phyloP scores from a whole-genome alignment of 164 flowering plant genomes.

The Magnolia officinalis region DNA sequence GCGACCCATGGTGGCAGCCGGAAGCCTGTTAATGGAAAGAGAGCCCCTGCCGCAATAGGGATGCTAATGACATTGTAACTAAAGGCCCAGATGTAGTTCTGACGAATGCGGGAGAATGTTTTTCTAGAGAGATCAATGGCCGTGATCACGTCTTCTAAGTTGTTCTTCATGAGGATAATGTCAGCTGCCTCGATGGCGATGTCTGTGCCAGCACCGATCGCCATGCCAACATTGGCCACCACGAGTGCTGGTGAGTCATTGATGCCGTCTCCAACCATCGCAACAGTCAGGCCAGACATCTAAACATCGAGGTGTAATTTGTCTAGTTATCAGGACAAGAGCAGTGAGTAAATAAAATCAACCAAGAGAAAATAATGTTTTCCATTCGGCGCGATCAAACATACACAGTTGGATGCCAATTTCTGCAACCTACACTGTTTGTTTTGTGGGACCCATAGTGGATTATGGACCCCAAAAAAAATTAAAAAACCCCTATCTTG shows the following conservation, averaged over 20 bases:
- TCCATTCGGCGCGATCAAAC: too few species aligned
- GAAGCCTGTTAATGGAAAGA: constrained; percentile 53
- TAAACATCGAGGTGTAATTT: constrained; percentile 10
- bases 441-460: too few species aligned
- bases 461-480: too few species aligned
- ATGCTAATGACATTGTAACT: constrained; percentile 67
- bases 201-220: constrained; percentile 82
- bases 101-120: constrained; percentile 55
- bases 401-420: too few species aligned
- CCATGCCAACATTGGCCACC: constrained; percentile 79
- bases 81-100: constrained; percentile 76
- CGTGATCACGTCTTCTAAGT: constrained; percentile 75
- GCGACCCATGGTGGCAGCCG: constrained; percentile 84
- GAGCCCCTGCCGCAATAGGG: constrained; percentile 68
- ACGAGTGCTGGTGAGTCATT: constrained; percentile 86
- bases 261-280: constrained; percentile 89
- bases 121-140: constrained; percentile 74
- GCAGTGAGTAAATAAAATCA: too few species aligned
- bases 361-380: too few species aligned
- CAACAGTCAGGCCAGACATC: constrained; percentile 54
- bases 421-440: too few species aligned
- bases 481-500: too few species aligned
- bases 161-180: constrained; percentile 75
- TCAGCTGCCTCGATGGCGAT: constrained; percentile 85
- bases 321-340: too few species aligned